These are phyloP conservation scores for Tylopilus sp. DNA, from an alignment of 768 basidiomycete species.

Conservation along the genomic window DNA sequence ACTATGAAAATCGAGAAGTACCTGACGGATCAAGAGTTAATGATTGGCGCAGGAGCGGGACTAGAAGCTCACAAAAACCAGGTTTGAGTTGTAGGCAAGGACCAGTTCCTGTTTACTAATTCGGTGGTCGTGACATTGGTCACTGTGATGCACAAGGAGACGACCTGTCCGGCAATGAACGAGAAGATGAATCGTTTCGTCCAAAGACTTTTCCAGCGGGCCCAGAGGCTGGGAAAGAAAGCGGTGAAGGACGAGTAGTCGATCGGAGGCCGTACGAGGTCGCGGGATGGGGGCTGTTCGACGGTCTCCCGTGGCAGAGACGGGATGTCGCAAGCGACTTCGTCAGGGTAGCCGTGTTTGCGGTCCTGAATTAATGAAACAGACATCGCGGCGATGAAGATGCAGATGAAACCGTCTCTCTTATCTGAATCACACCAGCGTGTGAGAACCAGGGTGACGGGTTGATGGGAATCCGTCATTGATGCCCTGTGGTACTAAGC, in stretches of 20 bases:
- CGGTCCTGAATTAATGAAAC: conserved; percentile 22
- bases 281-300: not conserved
- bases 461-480: conserved; percentile 6
- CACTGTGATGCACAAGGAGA: conserved; percentile 85
- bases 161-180: conserved; percentile 73
- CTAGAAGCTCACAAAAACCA: conserved; percentile 65
- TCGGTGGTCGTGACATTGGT: conserved; percentile 87
- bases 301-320: not conserved
- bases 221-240: conserved; percentile 50
- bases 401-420: not conserved
- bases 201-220: conserved; percentile 74
- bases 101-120: conserved; percentile 64
- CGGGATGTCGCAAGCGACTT: not conserved
- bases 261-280: conserved; percentile 51
- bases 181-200: conserved; percentile 69
- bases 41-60: not conserved
- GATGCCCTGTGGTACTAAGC: conserved; percentile 5
- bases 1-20: conserved; percentile 72
- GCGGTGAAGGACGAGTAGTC: conserved; percentile 57
- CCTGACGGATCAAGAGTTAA: conserved; percentile 34
- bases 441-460: not conserved
- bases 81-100: conserved; percentile 76
- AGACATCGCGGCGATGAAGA: conserved; percentile 4
- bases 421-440: conserved; percentile 10
- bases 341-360: conserved; percentile 23